Percentiles rank a stretch among this genome's conserved stretches.
These are phyloP conservation scores for Quaeritorhiza haematococci DNA, from an alignment of 371 early-diverging fungal genomes.

Conservation along the genomic window DNA sequence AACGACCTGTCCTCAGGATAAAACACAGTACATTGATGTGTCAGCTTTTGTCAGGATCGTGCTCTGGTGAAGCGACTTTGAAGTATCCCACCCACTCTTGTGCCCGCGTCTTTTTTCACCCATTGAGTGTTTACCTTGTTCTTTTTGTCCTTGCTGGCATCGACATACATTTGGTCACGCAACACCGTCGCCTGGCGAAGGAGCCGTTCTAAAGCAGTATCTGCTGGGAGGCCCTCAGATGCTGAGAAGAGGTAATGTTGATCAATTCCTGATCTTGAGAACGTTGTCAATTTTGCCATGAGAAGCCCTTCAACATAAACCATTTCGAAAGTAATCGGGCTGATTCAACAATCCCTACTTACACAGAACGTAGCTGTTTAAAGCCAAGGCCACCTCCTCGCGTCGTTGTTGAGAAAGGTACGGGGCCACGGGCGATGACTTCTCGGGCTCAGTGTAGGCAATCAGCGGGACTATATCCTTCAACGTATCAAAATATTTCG, in stretches of 20 bases:
- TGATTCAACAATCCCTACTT: background rate
- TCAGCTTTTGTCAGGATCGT: no score
- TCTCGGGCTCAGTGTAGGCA: conserved; percentile 39
- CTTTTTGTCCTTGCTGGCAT: no score
- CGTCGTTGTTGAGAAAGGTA: conserved; percentile 28
- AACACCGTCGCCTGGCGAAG: conserved; percentile 30
- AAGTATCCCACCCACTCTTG: no score
- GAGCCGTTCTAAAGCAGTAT: conserved; percentile 24
- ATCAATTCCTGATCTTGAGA: no score
- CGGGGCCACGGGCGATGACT: conserved; percentile 34
- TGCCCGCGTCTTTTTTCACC: no score
- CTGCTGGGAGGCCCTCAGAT: conserved; percentile 13
- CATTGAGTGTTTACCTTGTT: no score
- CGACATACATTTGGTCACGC: conserved; percentile 14
- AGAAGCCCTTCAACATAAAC: no score
- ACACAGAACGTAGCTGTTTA: conserved; percentile 39
- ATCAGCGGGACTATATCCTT: conserved; percentile 37
- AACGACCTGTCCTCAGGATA: no score
- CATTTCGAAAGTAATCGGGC: background rate
- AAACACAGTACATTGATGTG: no score
- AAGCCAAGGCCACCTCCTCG: conserved; percentile 31
- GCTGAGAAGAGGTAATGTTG: conserved; percentile 4
- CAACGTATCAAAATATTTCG: conserved; percentile 22
- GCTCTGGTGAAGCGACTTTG: no score
- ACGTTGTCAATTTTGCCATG: no score